These are phyloP conservation scores for Serendipita vermifera DNA, from an alignment of 768 basidiomycete genomes.

Conservation along the genomic window DNA sequence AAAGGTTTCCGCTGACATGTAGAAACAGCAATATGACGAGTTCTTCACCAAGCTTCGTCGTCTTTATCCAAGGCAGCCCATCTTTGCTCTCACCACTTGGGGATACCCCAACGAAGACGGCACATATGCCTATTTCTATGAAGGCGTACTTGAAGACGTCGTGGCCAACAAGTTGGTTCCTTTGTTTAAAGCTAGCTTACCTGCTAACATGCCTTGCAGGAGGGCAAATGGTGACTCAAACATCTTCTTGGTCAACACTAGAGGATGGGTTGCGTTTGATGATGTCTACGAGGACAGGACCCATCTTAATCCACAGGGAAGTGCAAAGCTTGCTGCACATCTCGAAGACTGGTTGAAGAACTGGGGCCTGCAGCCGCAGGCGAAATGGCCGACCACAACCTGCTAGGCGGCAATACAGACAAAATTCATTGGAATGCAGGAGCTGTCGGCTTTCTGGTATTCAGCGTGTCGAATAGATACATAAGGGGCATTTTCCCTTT, in stretches of 20 bases:
- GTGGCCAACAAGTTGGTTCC: slow-evolving; percentile 27
- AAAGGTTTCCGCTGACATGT: neutral
- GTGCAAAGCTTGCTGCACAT: slow-evolving; percentile 33
- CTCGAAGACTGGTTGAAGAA: slow-evolving; percentile 35
- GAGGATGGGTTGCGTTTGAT: slow-evolving; percentile 40
- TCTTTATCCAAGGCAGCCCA: slow-evolving; percentile 33
- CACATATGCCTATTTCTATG: slow-evolving; percentile 32
- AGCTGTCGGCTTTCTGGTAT: too few species aligned
- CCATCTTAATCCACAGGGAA: slow-evolving; percentile 38
- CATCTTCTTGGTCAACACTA: slow-evolving; percentile 42
- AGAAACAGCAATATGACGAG: slow-evolving; percentile 23
- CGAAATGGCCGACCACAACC: slow-evolving; percentile 16
- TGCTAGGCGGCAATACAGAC: too few species aligned
- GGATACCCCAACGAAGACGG: slow-evolving; percentile 44
- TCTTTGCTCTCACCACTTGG: slow-evolving; percentile 47
- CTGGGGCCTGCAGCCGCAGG: slow-evolving; percentile 32
- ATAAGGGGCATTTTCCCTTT: too few species aligned
- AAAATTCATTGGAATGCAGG: too few species aligned
- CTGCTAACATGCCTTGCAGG: slow-evolving; percentile 17
- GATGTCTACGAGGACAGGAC: slow-evolving; percentile 35
- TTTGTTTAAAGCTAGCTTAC: neutral
- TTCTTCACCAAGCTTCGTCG: slow-evolving; percentile 35
- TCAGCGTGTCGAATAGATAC: too few species aligned
- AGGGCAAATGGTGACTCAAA: slow-evolving; percentile 33
- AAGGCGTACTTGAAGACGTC: slow-evolving; percentile 34